Evolutionary conservation across 495 filamentous ascomycete genomes (phyloP), one percentile per base, ranked within the genome.

Genomic region (Aspergillus cavernicola): DNA sequence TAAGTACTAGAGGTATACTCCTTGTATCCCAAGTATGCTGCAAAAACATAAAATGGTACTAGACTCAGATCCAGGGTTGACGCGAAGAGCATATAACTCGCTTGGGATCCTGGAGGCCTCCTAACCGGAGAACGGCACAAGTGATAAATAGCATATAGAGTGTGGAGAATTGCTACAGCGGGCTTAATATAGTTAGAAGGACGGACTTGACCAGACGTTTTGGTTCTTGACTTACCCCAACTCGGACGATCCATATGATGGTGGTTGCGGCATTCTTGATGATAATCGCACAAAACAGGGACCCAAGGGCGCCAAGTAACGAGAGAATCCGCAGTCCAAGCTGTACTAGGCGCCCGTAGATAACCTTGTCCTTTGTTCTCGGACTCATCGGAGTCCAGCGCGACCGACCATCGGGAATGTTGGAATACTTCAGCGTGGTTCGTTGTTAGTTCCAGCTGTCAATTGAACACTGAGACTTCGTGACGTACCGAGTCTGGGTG

Each of bases 71-170:
- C 91, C 10, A 87, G 78, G 18, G 86, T 68, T 6, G 81, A 71
- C 12, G 90, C 84, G 59, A 95, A 96, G 35, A 92, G 61, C 65
- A 90, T 89, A 64, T 96, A 96, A 52, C 86, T 90, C 8, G 88
- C 85, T 6, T 90, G 86, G 37, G 88, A 91, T 6, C 74, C 85
- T 1, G 91, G 80, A 3, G 90, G 84, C 18, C 89, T 80, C 16
- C 69, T 75, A 49, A 84, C 80, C 0, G 87, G 78, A 22, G 85
- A 81, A 16, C 85, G 79, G 22, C 75, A 71, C 22, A 93, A 81
- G 65, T 95, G 88, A 62, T 86, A 90, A 38, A 92, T 80, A 26
- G 77, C 86, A 66, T 97, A 97, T 6, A 84, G 57, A 0, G 81
- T 82, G 61, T 86, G 82, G 3, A 89, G 53, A 35, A 87, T 77